phyloP scores from a whole-genome alignment of 305 asterid species.

The Solanum aculeatissimum region DNA sequence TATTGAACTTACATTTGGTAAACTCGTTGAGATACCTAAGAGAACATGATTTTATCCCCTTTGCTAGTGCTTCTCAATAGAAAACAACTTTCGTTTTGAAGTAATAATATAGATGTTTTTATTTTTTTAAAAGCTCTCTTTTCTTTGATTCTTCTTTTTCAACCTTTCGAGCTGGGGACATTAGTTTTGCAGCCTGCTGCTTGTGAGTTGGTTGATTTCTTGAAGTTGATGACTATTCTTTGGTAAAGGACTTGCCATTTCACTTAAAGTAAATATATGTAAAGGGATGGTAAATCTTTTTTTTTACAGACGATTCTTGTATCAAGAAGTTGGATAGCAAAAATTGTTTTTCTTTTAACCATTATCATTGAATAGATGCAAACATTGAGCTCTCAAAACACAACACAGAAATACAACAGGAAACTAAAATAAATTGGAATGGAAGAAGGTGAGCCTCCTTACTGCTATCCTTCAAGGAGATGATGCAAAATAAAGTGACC shows the following conservation, averaged over 20 bases:
- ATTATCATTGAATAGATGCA: not conserved
- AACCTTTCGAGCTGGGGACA: not conserved
- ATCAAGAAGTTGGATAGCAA: not conserved
- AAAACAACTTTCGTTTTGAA: not conserved
- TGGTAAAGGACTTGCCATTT: not conserved
- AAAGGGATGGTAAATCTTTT: not conserved
- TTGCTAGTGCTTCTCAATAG: not conserved
- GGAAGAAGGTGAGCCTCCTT: not conserved
- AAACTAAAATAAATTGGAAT: not conserved
- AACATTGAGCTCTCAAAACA: not conserved
- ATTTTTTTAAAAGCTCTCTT: not conserved
- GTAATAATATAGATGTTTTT: not conserved
- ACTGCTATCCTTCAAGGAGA: not conserved
- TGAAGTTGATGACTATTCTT: not conserved
- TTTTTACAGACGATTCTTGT: not conserved
- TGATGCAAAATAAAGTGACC: not conserved
- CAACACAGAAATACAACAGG: not conserved
- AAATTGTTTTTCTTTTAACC: not conserved
- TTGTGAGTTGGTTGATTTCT: not conserved
- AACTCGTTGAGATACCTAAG: not conserved
- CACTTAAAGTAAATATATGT: not conserved
- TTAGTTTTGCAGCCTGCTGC: not conserved
- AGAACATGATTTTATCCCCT: not conserved
- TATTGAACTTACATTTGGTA: not conserved
- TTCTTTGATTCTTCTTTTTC: not conserved